Conservation (phyloP, 2,329 filamentous ascomycete species). For the Periglandula ipomoeae region DNA sequence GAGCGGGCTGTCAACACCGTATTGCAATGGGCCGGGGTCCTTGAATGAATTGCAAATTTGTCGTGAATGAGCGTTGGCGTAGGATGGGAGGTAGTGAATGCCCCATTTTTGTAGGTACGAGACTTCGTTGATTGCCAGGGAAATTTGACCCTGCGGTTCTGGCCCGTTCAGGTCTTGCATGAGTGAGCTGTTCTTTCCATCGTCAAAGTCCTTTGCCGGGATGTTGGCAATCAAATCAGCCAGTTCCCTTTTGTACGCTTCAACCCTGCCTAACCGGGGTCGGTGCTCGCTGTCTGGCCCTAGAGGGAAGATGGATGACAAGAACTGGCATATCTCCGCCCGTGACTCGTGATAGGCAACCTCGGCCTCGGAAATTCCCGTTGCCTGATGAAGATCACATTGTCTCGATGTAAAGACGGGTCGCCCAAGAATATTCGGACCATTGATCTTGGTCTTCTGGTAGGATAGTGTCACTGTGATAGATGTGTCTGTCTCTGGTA, state of each 20-base stretch:
- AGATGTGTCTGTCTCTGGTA: background rate
- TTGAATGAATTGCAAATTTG: constrained; percentile 56
- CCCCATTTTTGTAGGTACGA: constrained; percentile 43
- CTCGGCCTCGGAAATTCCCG: constrained; percentile 21
- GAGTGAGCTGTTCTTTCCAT: constrained; percentile 35
- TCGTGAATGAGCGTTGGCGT: constrained; percentile 45
- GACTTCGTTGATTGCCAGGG: constrained; percentile 31
- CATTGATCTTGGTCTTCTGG: constrained; percentile 13
- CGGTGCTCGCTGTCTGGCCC: constrained; percentile 9
- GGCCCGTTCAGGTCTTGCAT: constrained; percentile 37
- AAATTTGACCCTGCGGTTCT: constrained; percentile 39
- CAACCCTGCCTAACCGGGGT: constrained; percentile 5
- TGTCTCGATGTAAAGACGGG: background rate
- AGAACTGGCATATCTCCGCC: constrained; percentile 38
- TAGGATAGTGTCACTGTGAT: constrained; percentile 29
- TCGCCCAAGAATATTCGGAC: background rate
- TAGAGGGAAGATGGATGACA: constrained; percentile 35
- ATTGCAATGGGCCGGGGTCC: constrained; percentile 47
- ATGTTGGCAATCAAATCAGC: constrained; percentile 21
- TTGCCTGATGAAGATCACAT: constrained; percentile 13
- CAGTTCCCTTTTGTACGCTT: constrained; percentile 21
- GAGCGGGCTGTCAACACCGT: constrained; percentile 39
- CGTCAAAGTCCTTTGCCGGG: constrained; percentile 25
- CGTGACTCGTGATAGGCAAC: constrained; percentile 44
- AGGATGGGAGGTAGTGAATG: constrained; percentile 45